Evolutionary conservation across 768 basidiomycete genomes (phyloP), one percentile per base, ranked within the genome.

Genomic region (Dentipellis sp.): DNA sequence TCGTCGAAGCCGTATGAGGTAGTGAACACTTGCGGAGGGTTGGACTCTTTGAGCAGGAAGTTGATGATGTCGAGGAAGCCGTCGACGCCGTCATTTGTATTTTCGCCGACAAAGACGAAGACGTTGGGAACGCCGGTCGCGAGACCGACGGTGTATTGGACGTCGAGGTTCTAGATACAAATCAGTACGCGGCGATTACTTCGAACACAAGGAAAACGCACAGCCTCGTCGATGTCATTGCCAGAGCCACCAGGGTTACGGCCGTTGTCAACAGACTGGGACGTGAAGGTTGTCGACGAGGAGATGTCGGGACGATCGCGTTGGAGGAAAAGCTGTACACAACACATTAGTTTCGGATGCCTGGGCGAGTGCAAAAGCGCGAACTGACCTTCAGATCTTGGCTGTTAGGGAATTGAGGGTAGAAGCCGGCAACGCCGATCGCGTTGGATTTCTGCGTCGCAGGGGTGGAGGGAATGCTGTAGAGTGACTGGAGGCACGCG

Each of bases 21-120:
- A 17, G 34, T 52, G 17, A 52, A 21, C 4, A 52, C 51, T 10
- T 52, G 29, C 16, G 51, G 51, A 35, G 58, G 58, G 23, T 21
- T 47, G 16, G 22, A 36, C 56, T 59, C 19, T 7, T 5, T 36
- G 36, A 63, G 50, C 46, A 73, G 52, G 49, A 59, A 63, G 59
- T 68, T 62, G 54, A 66, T 54, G 58, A 65, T 59, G 57, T 71
- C 72, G 4, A 71, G 55, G 62, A 73, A 70, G 9, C 70, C 71
- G 17, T 68, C 58, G 6, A 39, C 64, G 29, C 66, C 68, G 45
- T 71, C 70, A 10, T 62, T 57, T 48, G 56, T 60, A 29, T 69
- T 29, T 6, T 64, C 50, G 6, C 72, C 73, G 7, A 67, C 69
- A 1, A 68, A 69, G 36, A 72, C 64, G 59, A 74, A 72, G 14